Conservation (phyloP, 179 eudicot genomes). For the Spinacia oleracea region DNA sequence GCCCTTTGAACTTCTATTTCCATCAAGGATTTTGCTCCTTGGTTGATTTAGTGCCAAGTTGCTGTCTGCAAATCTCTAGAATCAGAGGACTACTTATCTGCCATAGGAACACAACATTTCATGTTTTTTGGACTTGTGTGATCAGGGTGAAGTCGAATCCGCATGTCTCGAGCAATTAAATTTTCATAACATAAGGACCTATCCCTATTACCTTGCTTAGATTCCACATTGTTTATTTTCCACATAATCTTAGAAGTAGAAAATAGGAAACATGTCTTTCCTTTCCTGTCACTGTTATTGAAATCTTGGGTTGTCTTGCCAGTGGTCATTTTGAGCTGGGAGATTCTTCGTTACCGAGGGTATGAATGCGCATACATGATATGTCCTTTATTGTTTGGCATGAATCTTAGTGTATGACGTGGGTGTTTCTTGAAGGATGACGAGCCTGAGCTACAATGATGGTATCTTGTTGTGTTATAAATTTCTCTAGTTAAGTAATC, state of each 20-base stretch:
- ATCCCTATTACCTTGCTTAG: not conserved
- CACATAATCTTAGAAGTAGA: not conserved
- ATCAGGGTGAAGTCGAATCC: not conserved
- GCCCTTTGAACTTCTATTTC: not conserved
- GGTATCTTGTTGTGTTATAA: not conserved
- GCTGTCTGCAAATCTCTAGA: not conserved
- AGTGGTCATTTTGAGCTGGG: not conserved
- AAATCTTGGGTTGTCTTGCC: not conserved
- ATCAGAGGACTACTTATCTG: not conserved
- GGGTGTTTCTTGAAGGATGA: not conserved
- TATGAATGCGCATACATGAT: not conserved
- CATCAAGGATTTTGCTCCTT: not conserved
- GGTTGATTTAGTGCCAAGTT: not conserved
- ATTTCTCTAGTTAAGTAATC: not conserved
- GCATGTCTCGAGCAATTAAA: not conserved
- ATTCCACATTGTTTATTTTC: not conserved
- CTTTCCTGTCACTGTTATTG: not conserved
- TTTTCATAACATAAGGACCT: not conserved
- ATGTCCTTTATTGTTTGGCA: not conserved
- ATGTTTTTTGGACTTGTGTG: not conserved
- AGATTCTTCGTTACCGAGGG: not conserved
- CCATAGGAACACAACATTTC: not conserved
- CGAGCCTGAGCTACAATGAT: not conserved
- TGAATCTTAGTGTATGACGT: slow-evolving; percentile 4
- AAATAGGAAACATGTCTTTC: not conserved